These are phyloP conservation scores for Solanum pinnatisectum DNA, from an alignment of 257 asterid genomes.

Conservation along the genomic window DNA sequence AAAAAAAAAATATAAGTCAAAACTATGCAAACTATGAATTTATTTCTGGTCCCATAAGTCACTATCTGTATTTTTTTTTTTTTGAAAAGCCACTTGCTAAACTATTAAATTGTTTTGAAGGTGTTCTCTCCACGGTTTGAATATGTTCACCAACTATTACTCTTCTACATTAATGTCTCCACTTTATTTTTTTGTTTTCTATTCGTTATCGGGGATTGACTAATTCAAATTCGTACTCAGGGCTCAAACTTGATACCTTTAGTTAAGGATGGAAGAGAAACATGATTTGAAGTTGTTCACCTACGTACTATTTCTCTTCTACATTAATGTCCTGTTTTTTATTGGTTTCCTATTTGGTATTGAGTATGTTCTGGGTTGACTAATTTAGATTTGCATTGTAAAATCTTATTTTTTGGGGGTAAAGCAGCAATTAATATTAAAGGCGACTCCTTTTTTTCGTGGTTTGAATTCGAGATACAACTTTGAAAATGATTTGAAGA, in stretches of 20 bases:
- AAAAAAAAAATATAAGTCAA: background rate
- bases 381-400: background rate
- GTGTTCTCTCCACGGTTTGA: background rate
- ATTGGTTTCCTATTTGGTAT: background rate
- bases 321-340: background rate
- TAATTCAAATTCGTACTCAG: background rate
- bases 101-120: background rate
- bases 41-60: background rate
- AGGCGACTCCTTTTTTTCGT: rapidly evolving
- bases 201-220: background rate
- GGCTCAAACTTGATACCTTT: background rate
- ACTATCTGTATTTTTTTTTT: background rate
- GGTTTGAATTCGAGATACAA: background rate
- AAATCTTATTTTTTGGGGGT: background rate
- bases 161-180: background rate
- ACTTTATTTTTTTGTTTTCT: background rate
- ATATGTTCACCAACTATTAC: background rate
- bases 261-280: background rate
- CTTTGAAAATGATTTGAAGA: no score
- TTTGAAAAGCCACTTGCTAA: background rate
- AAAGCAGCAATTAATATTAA: background rate
- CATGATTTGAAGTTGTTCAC: background rate
- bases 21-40: background rate
- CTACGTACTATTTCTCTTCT: background rate
- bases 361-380: background rate